phyloP scores from a whole-genome alignment of 164 flowering plant genomes.

The Umbilicus rupestris region DNA sequence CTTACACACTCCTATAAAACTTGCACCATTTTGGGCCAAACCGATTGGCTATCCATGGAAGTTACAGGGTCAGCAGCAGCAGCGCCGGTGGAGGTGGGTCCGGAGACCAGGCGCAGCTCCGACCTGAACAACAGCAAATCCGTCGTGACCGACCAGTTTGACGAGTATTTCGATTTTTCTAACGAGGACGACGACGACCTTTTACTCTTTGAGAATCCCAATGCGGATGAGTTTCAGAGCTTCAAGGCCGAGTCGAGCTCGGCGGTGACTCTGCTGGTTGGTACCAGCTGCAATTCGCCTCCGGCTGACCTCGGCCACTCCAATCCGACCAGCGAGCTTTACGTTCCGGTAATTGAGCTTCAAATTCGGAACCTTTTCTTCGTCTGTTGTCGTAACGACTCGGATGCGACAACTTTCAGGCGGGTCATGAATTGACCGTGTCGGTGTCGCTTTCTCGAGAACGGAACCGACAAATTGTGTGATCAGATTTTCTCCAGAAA shows the following conservation, averaged over 20 bases:
- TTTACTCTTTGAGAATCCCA: not conserved
- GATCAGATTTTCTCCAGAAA: too few species aligned
- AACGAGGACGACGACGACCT: conserved; percentile 47
- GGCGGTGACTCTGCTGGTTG: conserved; percentile 13
- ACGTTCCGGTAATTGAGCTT: conserved; percentile 38
- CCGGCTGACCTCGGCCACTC: conserved; percentile 19
- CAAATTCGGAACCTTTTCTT: not conserved
- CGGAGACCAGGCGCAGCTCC: not conserved
- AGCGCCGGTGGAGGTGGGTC: not conserved
- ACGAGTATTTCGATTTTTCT: conserved; percentile 82
- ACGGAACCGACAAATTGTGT: too few species aligned
- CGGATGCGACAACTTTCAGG: conserved; percentile 16
- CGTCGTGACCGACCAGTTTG: conserved; percentile 45
- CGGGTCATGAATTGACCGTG: conserved; percentile 18
- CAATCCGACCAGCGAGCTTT: conserved; percentile 38
- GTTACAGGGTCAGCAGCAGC: not conserved
- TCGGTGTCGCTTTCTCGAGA: too few species aligned
- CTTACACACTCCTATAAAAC: not conserved
- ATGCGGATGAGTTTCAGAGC: not conserved
- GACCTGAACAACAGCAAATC: too few species aligned
- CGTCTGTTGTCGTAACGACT: not conserved
- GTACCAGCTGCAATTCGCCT: conserved; percentile 45
- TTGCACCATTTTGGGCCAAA: not conserved
- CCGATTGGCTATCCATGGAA: not conserved
- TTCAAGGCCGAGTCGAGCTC: not conserved